phyloP scores from a whole-genome alignment of 257 asterid genomes.

The Solanum bukasovii region DNA sequence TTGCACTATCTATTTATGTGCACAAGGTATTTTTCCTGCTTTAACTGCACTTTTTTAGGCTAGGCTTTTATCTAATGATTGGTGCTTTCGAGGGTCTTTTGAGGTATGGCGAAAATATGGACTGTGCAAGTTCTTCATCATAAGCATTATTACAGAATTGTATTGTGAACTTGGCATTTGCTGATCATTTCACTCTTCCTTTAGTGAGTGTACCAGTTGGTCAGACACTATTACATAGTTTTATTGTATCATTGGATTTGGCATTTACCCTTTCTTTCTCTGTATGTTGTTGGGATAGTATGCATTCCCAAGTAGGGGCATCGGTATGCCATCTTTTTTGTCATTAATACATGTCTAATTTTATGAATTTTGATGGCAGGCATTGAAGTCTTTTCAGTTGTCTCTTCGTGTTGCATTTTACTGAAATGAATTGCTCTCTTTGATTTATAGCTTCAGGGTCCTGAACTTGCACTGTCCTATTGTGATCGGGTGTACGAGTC shows the following conservation, averaged over 20 bases:
- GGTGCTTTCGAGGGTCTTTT: background rate
- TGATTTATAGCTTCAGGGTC: slow-evolving; percentile 64
- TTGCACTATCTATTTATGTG: slow-evolving; percentile 84
- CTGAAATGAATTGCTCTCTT: slow-evolving; percentile 1
- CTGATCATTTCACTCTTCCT: background rate
- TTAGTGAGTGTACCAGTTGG: background rate
- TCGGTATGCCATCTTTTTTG: background rate
- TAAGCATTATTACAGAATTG: background rate
- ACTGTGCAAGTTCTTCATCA: background rate
- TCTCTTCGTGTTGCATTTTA: background rate
- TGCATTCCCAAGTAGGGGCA: background rate
- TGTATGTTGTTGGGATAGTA: background rate
- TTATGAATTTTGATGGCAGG: background rate
- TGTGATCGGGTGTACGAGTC: slow-evolving; percentile 86
- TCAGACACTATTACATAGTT: background rate
- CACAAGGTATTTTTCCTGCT: slow-evolving; percentile 56
- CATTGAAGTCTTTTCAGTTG: background rate
- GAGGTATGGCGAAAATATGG: background rate
- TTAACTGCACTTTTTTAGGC: background rate
- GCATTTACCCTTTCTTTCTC: background rate
- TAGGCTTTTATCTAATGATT: background rate
- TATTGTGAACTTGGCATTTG: background rate
- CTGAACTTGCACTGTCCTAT: slow-evolving; percentile 83
- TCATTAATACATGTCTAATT: background rate
- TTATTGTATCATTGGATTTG: background rate